Conservation (phyloP, 208 protist species). For the Novymonas esmeraldas region DNA sequence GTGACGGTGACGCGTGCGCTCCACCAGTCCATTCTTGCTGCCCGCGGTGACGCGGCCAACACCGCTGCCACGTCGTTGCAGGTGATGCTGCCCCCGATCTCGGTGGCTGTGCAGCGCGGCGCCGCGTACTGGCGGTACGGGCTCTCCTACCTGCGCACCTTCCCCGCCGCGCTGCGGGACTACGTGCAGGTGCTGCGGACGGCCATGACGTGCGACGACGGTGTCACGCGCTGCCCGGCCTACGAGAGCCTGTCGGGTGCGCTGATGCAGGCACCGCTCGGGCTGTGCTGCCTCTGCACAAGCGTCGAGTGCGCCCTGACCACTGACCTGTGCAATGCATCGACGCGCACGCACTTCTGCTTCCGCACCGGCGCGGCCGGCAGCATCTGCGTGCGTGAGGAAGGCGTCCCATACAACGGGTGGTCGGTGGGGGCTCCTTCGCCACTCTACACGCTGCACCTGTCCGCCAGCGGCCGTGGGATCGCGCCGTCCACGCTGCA, state of each 20-base stretch:
- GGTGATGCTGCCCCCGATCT: constrained; percentile 39
- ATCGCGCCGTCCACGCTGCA: constrained; percentile 15
- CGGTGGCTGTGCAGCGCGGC: constrained; percentile 29
- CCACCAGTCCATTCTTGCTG: constrained; percentile 9
- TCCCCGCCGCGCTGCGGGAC: constrained; percentile 50
- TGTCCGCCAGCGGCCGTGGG: constrained; percentile 27
- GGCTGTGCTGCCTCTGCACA: constrained; percentile 61
- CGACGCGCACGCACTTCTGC: constrained; percentile 41
- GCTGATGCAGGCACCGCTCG: constrained; percentile 42
- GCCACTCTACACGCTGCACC: constrained; percentile 38
- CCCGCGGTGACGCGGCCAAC: not conserved
- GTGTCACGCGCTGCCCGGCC: constrained; percentile 35
- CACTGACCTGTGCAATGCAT: constrained; percentile 20
- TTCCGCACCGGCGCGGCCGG: constrained; percentile 24
- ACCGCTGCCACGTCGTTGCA: constrained; percentile 11
- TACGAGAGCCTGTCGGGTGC: constrained; percentile 24
- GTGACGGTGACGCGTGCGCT: constrained; percentile 16
- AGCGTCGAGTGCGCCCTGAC: constrained; percentile 27
- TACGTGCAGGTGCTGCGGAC: constrained; percentile 12
- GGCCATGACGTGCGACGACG: constrained; percentile 31
- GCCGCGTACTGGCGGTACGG: constrained; percentile 47
- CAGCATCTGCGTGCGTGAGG: constrained; percentile 19
- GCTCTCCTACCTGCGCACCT: constrained; percentile 53
- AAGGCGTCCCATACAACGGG: constrained; percentile 41
- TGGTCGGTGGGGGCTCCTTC: constrained; percentile 30